A percentile compares a stretch with the other conserved stretches of the same genome.
Evolutionary conservation across 768 basidiomycete genomes (phyloP).

Genomic region (Boletus speciosus): DNA sequence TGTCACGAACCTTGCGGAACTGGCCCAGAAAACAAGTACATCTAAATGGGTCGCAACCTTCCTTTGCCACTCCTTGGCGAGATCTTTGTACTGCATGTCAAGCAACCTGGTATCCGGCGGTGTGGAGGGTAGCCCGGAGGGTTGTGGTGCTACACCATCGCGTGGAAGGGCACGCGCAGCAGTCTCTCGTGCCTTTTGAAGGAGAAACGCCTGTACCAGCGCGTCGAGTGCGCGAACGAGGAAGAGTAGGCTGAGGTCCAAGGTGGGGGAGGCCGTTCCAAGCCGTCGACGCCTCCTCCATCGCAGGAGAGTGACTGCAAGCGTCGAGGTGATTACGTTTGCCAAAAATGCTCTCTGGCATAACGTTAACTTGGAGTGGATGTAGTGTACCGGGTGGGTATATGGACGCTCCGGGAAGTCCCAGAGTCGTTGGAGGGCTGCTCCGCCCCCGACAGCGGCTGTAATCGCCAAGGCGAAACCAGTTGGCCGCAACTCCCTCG

Average conservation of each 20-base stretch:
- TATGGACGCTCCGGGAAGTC: slow-evolving; percentile 12
- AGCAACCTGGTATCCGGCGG: not conserved
- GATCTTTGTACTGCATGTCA: slow-evolving; percentile 19
- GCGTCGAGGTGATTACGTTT: slow-evolving; percentile 51
- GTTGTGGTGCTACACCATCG: not conserved
- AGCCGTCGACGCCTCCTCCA: slow-evolving; percentile 34
- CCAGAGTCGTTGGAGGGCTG: slow-evolving; percentile 49
- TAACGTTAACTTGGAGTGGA: slow-evolving; percentile 31
- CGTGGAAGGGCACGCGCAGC: not conserved
- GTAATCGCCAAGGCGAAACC: slow-evolving; percentile 73
- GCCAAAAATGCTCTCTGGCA: slow-evolving; percentile 55
- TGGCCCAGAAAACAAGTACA: slow-evolving; percentile 71
- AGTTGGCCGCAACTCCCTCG: slow-evolving; percentile 53
- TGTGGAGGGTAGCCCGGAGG: not conserved
- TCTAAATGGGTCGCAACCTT: slow-evolving; percentile 51
- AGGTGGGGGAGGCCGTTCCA: slow-evolving; percentile 44
- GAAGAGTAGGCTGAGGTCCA: slow-evolving; percentile 67
- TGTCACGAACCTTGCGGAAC: slow-evolving; percentile 61
- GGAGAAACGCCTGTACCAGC: slow-evolving; percentile 49
- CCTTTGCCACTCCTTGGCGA: slow-evolving; percentile 29
- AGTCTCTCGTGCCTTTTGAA: slow-evolving; percentile 18
- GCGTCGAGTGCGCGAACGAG: slow-evolving; percentile 70
- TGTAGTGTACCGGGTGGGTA: not conserved
- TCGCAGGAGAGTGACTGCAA: slow-evolving; percentile 59
- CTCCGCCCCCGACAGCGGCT: slow-evolving; percentile 60